Evolutionary conservation across 345 rosid species (phyloP).

Genomic region (Rhodomyrtus tomentosa): DNA sequence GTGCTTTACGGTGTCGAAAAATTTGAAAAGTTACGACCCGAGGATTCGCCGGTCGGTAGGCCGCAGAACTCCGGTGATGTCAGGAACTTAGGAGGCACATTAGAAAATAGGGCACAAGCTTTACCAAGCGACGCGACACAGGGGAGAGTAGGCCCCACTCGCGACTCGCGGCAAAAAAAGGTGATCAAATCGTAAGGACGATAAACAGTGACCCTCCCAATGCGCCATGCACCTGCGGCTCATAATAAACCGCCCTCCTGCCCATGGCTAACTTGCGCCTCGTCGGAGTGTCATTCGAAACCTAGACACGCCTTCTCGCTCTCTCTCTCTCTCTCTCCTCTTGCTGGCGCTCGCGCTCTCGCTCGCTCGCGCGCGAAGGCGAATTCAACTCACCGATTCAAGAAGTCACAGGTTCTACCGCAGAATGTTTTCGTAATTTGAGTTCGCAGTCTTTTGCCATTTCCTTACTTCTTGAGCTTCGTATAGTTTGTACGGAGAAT

Average conservation of each 20-base stretch:
- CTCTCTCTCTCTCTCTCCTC: not conserved
- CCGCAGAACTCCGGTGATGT: not conserved
- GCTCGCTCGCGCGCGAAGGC: not conserved
- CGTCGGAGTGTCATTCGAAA: not conserved
- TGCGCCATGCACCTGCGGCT: not conserved
- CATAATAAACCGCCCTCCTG: not conserved
- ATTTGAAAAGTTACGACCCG: not conserved
- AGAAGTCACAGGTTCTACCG: not conserved
- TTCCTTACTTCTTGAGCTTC: not conserved
- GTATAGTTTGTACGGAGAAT: not conserved
- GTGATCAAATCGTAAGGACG: not conserved
- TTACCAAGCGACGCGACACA: not conserved
- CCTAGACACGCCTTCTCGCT: not conserved
- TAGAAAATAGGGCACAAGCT: not conserved
- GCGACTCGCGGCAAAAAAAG: not conserved
- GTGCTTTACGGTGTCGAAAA: not conserved
- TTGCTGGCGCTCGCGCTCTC: not conserved
- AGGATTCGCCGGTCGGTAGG: not conserved
- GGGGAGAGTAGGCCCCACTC: not conserved
- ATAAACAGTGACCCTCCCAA: not conserved
- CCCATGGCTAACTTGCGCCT: not conserved
- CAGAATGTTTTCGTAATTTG: not conserved
- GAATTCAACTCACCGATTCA: not conserved
- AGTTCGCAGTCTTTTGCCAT: not conserved
- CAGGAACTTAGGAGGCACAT: no score